Evolutionary conservation across 176 grass and related monocot genomes (phyloP).

Genomic region (Triticum monococcum): DNA sequence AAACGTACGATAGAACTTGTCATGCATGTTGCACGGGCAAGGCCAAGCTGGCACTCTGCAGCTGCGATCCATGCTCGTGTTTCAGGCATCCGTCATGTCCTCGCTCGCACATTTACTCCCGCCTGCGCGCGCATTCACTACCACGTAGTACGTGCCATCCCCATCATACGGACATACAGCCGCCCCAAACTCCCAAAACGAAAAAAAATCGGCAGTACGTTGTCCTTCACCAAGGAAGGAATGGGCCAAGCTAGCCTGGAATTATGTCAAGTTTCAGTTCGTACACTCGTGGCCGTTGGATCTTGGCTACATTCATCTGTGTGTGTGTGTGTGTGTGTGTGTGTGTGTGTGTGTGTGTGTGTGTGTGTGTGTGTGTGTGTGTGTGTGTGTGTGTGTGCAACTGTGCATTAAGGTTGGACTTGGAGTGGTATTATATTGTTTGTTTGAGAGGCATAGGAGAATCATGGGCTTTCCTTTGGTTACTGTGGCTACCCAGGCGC

Average conservation of each 20-base stretch:
- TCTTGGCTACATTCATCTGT: background rate
- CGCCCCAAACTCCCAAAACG: background rate
- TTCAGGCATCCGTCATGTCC: constrained; percentile 29
- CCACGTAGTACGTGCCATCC: background rate
- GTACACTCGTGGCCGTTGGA: background rate
- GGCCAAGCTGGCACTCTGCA: background rate
- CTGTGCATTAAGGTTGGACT: background rate
- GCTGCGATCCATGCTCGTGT: background rate
- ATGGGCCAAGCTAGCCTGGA: background rate
- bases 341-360: too few species aligned
- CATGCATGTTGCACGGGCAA: background rate
- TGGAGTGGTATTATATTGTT: background rate
- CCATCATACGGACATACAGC: background rate
- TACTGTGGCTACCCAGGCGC: background rate
- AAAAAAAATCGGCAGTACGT: background rate
- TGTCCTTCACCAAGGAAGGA: background rate
- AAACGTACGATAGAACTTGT: background rate
- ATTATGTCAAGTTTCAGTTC: background rate
- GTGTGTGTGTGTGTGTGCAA: background rate
- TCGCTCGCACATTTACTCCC: constrained; percentile 31
- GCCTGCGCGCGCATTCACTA: constrained; percentile 24
- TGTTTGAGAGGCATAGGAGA: background rate
- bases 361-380: too few species aligned
- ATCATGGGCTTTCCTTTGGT: constrained; percentile 31
- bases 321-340: too few species aligned